Conservation (phyloP, 192 early-diverging fungal genomes). For the Dissophora ornata region DNA sequence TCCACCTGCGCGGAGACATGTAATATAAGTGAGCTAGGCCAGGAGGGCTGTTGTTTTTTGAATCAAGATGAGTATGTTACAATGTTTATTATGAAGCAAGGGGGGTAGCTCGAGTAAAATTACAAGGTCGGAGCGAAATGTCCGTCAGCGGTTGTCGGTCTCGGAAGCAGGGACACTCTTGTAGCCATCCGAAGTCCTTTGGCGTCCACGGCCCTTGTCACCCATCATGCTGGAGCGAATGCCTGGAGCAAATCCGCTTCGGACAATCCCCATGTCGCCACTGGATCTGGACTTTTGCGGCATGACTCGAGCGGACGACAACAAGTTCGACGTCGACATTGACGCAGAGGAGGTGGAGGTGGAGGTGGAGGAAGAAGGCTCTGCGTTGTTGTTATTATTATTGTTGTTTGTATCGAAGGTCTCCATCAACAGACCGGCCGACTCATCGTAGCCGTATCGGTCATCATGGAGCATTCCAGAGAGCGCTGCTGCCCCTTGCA, state of each 20-base stretch:
- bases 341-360: neutral
- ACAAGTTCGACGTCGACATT: too few relatives aligned
- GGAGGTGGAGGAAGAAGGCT: neutral
- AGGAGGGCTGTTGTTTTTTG: too few relatives aligned
- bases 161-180: constrained; percentile 49
- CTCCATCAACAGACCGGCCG: constrained; percentile 34
- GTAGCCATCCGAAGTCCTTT: constrained; percentile 55
- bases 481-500: constrained; percentile 22
- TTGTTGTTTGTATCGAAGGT: constrained; percentile 9
- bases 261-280: constrained; percentile 17
- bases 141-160: constrained; percentile 20
- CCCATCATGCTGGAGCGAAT: constrained; percentile 36
- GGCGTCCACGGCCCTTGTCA: constrained; percentile 33
- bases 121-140: neutral
- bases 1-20: too few relatives aligned
- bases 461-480: constrained; percentile 14
- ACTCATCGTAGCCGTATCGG: constrained; percentile 23
- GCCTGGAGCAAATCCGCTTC: constrained; percentile 13
- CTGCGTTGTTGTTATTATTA: neutral
- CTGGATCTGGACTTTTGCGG: constrained; percentile 39
- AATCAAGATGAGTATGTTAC: too few relatives aligned
- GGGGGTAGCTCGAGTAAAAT: neutral
- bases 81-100: too few relatives aligned
- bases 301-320: constrained; percentile 5
- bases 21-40: too few relatives aligned